Base-by-base conservation (phyloP, 345 rosid species). In the Conringia planisiliqua region DNA sequence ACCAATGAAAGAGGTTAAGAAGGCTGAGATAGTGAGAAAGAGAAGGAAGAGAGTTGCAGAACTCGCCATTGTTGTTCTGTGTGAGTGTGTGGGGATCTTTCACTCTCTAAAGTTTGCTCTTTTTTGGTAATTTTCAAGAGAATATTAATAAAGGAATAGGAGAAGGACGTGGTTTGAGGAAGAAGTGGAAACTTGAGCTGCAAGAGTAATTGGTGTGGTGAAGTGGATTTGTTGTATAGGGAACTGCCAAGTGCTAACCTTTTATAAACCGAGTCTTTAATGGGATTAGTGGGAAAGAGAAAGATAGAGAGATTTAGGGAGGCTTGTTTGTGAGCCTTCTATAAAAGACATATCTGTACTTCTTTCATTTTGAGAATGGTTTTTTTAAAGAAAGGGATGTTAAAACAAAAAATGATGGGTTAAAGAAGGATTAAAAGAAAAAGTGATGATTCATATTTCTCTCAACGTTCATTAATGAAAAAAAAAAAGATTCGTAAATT, bases 61-160 rank as follows among this genome's bases (percentile, higher is more conserved):
- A 56, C 77, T 64, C 6, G 72, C 14, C 90, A 87, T 86, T 65
- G 72, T 68, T 75, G 38, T 48, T 52, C n/a, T 40, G 20, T 43
- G 56, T 35, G 20, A 14, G 56, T 35, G 39, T 55, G 38, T 56
- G 39, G 7, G 59, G 57, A 69, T 62, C n/a, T 9, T 46, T 40
- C 2, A 52, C 29, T 57, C 27, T 57, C 65, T 76, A 70, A 76
- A 55, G 75, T 40, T 68, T 38, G 54, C 52, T 47, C 26, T 10
- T 36, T 27, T 32, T 8, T 32, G 36, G 16, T 44, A 1, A 12
- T 14, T 70, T 46, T 46, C 0, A 33, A 55, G 72, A 64, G 68
- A 58, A 71, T 65, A 42, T 48, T 58, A 55, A 63, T 48, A 70
- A 42, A 58, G 68, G 56, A 40, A 24, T 0, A 32, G 14, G 50